phyloP scores from a whole-genome alignment of 768 basidiomycete species.

The Auriscalpium vulgare region DNA sequence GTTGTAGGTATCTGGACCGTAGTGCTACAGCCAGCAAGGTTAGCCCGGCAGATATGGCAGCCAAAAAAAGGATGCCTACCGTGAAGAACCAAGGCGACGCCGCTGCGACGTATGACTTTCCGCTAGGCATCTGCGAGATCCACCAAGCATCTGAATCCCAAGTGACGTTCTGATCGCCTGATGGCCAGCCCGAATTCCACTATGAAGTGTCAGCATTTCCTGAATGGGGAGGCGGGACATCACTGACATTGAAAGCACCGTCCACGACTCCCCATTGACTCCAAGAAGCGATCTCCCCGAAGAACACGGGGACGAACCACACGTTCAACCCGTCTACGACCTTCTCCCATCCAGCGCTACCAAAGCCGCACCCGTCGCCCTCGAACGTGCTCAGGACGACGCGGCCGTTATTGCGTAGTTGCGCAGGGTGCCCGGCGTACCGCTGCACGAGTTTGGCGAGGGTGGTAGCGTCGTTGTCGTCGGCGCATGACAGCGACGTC shows the following conservation, averaged over 20 bases:
- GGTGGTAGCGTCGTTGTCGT: conserved; percentile 36
- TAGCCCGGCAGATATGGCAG: not conserved
- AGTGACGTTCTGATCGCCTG: conserved; percentile 19
- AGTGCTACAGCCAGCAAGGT: conserved; percentile 34
- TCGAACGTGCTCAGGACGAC: conserved; percentile 66
- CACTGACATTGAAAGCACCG: conserved; percentile 52
- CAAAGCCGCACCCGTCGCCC: conserved; percentile 63
- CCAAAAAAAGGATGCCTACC: conserved; percentile 1
- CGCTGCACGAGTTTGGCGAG: conserved; percentile 48
- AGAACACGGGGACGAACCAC: conserved; percentile 66
- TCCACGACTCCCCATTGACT: conserved; percentile 33
- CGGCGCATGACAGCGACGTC: conserved; percentile 43
- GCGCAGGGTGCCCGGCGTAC: conserved; percentile 50
- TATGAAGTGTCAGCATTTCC: conserved; percentile 18
- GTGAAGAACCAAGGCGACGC: conserved; percentile 78
- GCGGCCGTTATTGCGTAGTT: conserved; percentile 38
- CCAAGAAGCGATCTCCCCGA: conserved; percentile 47
- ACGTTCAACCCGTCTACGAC: conserved; percentile 35
- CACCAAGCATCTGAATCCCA: conserved; percentile 17
- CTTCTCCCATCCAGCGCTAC: conserved; percentile 17
- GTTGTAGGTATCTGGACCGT: conserved; percentile 54
- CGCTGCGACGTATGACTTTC: conserved; percentile 38
- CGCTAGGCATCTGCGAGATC: conserved; percentile 14
- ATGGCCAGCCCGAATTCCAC: conserved; percentile 83
- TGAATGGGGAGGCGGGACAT: not conserved